Evolutionary conservation across 345 rosid species (phyloP).

Genomic region (Citrus cavaleriei): DNA sequence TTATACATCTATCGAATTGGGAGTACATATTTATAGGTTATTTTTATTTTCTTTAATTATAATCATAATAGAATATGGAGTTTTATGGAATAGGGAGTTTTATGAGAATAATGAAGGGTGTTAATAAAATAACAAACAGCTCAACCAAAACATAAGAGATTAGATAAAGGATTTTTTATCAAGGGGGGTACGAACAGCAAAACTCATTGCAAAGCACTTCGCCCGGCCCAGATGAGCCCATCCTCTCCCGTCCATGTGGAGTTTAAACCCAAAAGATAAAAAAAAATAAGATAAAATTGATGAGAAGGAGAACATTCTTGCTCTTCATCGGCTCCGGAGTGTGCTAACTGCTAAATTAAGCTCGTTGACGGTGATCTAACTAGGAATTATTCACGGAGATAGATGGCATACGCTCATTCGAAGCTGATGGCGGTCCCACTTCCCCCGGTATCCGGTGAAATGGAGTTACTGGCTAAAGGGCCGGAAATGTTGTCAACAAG

Average conservation of each 20-base stretch:
- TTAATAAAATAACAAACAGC: no score
- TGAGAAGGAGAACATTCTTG: background rate
- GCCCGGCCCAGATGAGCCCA: background rate
- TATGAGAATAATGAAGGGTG: no score
- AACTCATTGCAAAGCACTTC: no score
- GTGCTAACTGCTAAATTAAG: background rate
- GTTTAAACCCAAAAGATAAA: background rate
- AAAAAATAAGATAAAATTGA: background rate
- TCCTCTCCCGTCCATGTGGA: background rate
- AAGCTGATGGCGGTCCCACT: background rate
- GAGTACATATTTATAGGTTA: no score
- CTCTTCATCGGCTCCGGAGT: background rate
- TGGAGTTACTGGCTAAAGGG: background rate
- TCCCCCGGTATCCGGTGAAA: background rate
- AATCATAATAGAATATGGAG: no score
- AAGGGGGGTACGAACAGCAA: background rate
- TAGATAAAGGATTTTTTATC: no score
- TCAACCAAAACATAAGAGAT: no score
- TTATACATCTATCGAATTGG: no score
- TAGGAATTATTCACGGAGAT: background rate
- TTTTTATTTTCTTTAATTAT: no score
- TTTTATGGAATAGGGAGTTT: no score
- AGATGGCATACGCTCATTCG: conserved; percentile 16
- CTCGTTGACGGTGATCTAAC: background rate
- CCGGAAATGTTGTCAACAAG: background rate